Evolutionary conservation across 148 eudicot genomes (phyloP), one percentile per base, ranked within the genome.

Genomic region (Beta vulgaris): DNA sequence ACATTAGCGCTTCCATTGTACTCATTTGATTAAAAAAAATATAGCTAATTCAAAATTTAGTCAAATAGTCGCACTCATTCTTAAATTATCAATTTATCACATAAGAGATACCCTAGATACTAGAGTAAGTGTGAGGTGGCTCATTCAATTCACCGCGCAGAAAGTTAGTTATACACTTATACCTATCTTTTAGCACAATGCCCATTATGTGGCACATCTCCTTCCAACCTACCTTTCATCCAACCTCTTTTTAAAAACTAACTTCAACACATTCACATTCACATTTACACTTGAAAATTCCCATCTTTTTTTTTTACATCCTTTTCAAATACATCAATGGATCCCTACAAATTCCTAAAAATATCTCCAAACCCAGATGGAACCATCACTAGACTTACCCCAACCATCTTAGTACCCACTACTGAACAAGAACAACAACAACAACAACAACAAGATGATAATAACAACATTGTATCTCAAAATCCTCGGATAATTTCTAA

Each of bases 291-390:
- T 8, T 28, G 11, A 48, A 46, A 66, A 29, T 16, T 28, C 46
- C 49, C 35, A 1, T 39, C 32, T 15, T 29, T 69, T n/a, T 48
- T 19, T 62, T n/a, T 48, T 19, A 44, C 32, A 60, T 21, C 78
- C 54, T 21, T 29, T 42, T 29, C 36, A 31, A 10, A 59, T 46
- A 18, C 34, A 23, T 68, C 42, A 65, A 39, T 83, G 83, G 91
- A 90, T 79, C 85, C 93, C 1, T 91, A 88, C 91, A 76, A 85
- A 61, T 77, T 89, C 79, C 80, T 91, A 34, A 84, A 85, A 59
- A 81, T 91, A 68, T 71, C 78, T 26, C 87, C 74, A 36, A 91
- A 91, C 82, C 87, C 92, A 29, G 93, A 91, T 55, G 97, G 97
- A 8, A 81, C 88, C 3, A 80, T 91, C 81, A 91, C 87, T 46